These are phyloP conservation scores for Dendrocalamus latiflorus DNA, from an alignment of 202 grass and related monocot species.

Conservation along the genomic window DNA sequence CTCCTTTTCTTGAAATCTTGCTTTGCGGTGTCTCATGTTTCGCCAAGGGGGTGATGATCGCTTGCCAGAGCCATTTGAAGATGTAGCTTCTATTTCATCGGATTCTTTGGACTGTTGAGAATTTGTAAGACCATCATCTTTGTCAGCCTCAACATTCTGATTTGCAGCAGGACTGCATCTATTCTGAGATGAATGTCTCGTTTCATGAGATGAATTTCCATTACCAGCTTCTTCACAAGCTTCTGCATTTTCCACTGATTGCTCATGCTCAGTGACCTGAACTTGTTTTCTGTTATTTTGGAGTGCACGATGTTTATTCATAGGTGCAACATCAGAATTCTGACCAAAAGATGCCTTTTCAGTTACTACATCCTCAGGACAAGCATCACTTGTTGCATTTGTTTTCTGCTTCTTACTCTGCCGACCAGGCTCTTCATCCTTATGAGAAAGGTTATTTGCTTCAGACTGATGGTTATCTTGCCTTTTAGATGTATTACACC, in stretches of 20 bases:
- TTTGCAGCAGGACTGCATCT: slow-evolving; percentile 17
- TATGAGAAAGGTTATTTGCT: slow-evolving; percentile 6
- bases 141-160: slow-evolving; percentile 26
- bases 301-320: slow-evolving; percentile 10
- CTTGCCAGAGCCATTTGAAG: slow-evolving; percentile 32
- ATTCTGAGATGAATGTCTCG: slow-evolving; percentile 22
- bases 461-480: slow-evolving; percentile 9
- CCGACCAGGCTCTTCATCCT: slow-evolving; percentile 12
- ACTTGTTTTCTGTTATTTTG: slow-evolving; percentile 21
- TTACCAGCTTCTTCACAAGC: slow-evolving; percentile 6
- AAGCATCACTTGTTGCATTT: slow-evolving; percentile 4
- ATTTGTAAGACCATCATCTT: background rate
- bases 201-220: slow-evolving; percentile 18
- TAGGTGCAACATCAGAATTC: background rate
- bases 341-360: slow-evolving; percentile 8
- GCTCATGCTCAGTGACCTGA: slow-evolving; percentile 15
- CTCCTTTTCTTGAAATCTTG: slow-evolving; percentile 22
- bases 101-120: slow-evolving; percentile 12
- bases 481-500: slow-evolving; percentile 10
- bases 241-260: slow-evolving; percentile 21
- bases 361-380: slow-evolving; percentile 3
- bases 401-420: slow-evolving; percentile 44
- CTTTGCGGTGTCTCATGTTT: slow-evolving; percentile 24
- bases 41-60: slow-evolving; percentile 26
- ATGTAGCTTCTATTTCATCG: slow-evolving; percentile 38